Base-by-base conservation (phyloP, 805 yeast species). In the Candida chauliodis region DNA sequence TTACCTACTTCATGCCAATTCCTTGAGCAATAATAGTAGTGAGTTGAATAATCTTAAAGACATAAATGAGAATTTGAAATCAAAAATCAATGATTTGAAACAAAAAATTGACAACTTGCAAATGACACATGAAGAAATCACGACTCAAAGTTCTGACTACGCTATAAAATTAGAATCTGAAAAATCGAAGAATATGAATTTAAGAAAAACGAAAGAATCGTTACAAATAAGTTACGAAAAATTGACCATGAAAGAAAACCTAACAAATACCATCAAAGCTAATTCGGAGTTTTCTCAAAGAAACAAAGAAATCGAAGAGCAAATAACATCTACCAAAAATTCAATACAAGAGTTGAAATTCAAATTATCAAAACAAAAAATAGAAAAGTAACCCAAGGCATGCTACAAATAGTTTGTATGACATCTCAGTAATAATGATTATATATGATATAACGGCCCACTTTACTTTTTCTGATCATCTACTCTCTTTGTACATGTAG, bases 1-100 rank as follows among this genome's bases (percentile, higher is more conserved):
- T 46, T 62, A 63, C 34, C 52, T 69, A 34, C 54, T 65, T 24
- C 58, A 59, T 41, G 63, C 67, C 15, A 67, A 65, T 47, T 56
- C 66, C 5, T 48, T 66, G 28, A 63, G 56, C 37, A 58, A 61
- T 38, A 65, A 63, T 45, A 55, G 56, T 37, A 58, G 61, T 43
- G 74, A 68, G 45, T 51, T 67, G 18, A 41, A 56, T 14, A 66
- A 63, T 46, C 50, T 65, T 38, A 56, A 57, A 37, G 74, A 68
- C 39, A 51, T 57, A n/a, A 53, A 63, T 39, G 60, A 59, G 22
- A 67, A 62, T 28, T 56, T 69, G 33, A 37, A 42, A 9, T 36
- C 46, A 20, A 58, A 55, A 27, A 52, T 63, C 8, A 42, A 40
- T 9, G 63, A 56, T 15, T 42, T 64, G 23, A 52, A 52, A 10